Evolutionary conservation across 2,329 filamentous ascomycete species (phyloP).

Genomic region (Endoconidiophora polonica): DNA sequence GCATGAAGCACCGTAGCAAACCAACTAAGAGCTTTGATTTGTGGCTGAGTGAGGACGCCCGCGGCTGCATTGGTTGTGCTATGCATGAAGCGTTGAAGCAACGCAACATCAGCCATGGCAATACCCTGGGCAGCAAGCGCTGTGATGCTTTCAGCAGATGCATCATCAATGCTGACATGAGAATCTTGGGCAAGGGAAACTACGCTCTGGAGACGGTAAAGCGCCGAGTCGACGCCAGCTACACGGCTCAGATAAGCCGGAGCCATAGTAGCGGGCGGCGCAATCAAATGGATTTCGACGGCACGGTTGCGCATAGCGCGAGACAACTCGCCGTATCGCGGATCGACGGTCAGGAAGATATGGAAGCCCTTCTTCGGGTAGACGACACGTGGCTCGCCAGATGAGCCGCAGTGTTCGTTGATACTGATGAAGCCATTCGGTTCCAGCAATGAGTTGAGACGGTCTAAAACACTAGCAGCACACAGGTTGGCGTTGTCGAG

Average conservation of each 20-base stretch:
- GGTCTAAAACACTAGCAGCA: slow-evolving; percentile 82
- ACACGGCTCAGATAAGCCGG: slow-evolving; percentile 24
- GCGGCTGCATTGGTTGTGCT: neutral
- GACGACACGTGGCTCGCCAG: slow-evolving; percentile 67
- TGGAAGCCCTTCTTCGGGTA: slow-evolving; percentile 74
- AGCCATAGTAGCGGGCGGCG: slow-evolving; percentile 20
- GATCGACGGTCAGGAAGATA: slow-evolving; percentile 86
- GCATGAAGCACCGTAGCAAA: slow-evolving; percentile 5
- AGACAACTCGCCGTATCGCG: slow-evolving; percentile 81
- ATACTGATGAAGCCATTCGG: slow-evolving; percentile 75
- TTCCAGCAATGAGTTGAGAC: slow-evolving; percentile 86
- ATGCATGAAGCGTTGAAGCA: slow-evolving; percentile 13
- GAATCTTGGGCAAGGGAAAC: slow-evolving; percentile 1
- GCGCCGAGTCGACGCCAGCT: slow-evolving; percentile 30
- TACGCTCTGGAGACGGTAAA: slow-evolving; percentile 29
- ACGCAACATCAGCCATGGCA: slow-evolving; percentile 12
- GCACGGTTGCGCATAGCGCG: slow-evolving; percentile 93
- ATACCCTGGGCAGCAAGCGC: slow-evolving; percentile 10
- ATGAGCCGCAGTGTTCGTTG: slow-evolving; percentile 76
- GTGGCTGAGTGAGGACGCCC: neutral
- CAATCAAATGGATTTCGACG: slow-evolving; percentile 64
- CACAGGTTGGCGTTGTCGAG: slow-evolving; percentile 96
- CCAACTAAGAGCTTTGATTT: slow-evolving; percentile 3
- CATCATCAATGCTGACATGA: neutral
- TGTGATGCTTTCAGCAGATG: slow-evolving; percentile 1